These are phyloP conservation scores for Aethionema arabicum DNA, from an alignment of 345 rosid genomes.

Conservation along the genomic window DNA sequence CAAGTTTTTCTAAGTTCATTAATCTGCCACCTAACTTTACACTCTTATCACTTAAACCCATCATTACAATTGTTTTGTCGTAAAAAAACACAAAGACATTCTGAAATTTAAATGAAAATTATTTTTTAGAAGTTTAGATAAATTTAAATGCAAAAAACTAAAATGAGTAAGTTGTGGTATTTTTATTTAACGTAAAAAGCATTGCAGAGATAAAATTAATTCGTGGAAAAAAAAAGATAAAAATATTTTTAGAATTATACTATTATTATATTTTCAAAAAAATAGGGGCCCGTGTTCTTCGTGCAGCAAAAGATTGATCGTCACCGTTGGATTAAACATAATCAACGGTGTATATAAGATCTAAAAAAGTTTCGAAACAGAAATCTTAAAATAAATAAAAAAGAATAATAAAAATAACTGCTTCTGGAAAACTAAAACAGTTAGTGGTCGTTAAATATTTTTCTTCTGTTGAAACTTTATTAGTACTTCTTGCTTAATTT, in stretches of 20 bases:
- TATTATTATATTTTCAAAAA: too few species aligned
- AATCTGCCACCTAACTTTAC: constrained; percentile 16
- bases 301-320: constrained; percentile 22
- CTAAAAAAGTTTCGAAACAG: constrained; percentile 17
- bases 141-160: too few species aligned
- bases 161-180: too few species aligned
- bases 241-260: too few species aligned
- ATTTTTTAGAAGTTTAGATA: too few species aligned
- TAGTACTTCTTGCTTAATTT: too few species aligned
- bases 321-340: constrained; percentile 15
- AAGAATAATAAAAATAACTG: constrained; percentile 26
- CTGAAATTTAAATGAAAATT: too few species aligned
- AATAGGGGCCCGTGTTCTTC: background rate
- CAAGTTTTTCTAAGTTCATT: constrained; percentile 18
- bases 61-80: background rate
- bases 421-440: constrained; percentile 35
- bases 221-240: too few species aligned
- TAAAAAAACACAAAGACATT: background rate
- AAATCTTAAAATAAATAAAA: constrained; percentile 29
- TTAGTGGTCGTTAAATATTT: constrained; percentile 24
- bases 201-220: too few species aligned
- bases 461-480: too few species aligned
- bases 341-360: constrained; percentile 14
- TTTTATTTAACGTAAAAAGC: too few species aligned
- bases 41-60: constrained; percentile 10